Conservation (phyloP, 257 asterid genomes). For the Leonotis leonurus region DNA sequence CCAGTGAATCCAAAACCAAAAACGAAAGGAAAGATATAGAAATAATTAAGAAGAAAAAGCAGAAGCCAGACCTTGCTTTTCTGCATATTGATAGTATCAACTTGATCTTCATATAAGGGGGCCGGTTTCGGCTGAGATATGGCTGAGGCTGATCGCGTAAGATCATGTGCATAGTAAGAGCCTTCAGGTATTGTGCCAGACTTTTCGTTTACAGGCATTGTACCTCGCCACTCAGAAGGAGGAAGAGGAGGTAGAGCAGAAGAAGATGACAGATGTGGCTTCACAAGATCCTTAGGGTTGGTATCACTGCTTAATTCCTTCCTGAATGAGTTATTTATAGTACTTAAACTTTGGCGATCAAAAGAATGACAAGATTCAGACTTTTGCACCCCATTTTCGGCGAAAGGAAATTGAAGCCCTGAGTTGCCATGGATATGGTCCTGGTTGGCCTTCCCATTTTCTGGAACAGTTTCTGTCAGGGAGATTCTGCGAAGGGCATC, state of each 20-base stretch:
- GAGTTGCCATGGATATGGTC: slow-evolving; percentile 23
- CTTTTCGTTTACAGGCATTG: slow-evolving; percentile 27
- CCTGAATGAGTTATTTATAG: slow-evolving; percentile 32
- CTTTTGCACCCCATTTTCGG: slow-evolving; percentile 32
- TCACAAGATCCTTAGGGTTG: slow-evolving; percentile 12
- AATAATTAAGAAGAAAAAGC: not conserved
- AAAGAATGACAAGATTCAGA: slow-evolving; percentile 39
- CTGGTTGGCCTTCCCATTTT: slow-evolving; percentile 28
- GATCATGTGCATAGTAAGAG: slow-evolving; percentile 32
- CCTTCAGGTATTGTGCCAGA: slow-evolving; percentile 21
- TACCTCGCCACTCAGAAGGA: slow-evolving; percentile 52
- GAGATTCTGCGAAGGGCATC: slow-evolving; percentile 60
- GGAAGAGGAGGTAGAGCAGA: slow-evolving; percentile 66
- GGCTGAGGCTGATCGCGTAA: slow-evolving; percentile 34
- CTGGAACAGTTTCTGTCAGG: slow-evolving; percentile 49
- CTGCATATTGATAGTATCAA: slow-evolving; percentile 27
- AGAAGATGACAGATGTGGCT: too few relatives aligned
- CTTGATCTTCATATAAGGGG: slow-evolving; percentile 44
- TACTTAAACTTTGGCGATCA: slow-evolving; percentile 54
- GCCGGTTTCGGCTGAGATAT: slow-evolving; percentile 75
- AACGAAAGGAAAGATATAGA: not conserved
- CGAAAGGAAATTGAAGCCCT: slow-evolving; percentile 31
- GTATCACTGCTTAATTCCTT: slow-evolving; percentile 31
- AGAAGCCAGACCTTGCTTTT: slow-evolving; percentile 52
- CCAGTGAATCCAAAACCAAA: not conserved